phyloP scores from a whole-genome alignment of 1,284 basidiomycete genomes.

The Apiotrichum siamense region DNA sequence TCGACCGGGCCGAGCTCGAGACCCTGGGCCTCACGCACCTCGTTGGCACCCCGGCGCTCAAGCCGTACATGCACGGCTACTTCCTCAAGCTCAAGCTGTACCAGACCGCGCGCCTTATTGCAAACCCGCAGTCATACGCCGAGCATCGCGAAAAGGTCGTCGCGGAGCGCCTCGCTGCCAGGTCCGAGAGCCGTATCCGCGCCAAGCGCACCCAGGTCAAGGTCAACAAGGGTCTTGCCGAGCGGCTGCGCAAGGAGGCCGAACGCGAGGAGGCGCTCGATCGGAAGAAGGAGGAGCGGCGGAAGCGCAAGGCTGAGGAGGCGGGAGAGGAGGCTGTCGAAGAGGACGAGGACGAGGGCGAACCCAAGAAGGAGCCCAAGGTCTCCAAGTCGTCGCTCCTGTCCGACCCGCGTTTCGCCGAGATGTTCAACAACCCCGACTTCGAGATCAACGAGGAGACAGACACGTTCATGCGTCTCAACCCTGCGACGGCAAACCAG shows the following conservation, averaged over 20 bases:
- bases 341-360: conserved; percentile 22
- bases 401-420: conserved; percentile 81
- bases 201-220: conserved; percentile 63
- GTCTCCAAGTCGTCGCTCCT: conserved; percentile 57
- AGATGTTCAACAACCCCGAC: conserved; percentile 88
- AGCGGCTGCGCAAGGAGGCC: conserved; percentile 70
- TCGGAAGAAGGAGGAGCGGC: conserved; percentile 54
- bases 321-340: conserved; percentile 43
- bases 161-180: conserved; percentile 82
- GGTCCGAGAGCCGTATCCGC: conserved; percentile 88
- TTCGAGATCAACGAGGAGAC: conserved; percentile 85
- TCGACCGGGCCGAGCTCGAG: conserved; percentile 79
- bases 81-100: conserved; percentile 94
- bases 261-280: conserved; percentile 62
- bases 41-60: conserved; percentile 86
- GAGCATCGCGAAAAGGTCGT: conserved; percentile 87
- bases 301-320: conserved; percentile 25
- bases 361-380: conserved; percentile 47
- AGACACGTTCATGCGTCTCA: conserved; percentile 82
- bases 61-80: conserved; percentile 99
- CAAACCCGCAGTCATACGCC: conserved; percentile 91
- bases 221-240: conserved; percentile 88
- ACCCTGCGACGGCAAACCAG: conserved; percentile 65
- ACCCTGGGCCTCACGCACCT: conserved; percentile 88
- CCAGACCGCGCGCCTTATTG: conserved; percentile 88